Conservation (phyloP, 228 moss, liverwort and hornwort species). For the Sphagnum fallax region DNA sequence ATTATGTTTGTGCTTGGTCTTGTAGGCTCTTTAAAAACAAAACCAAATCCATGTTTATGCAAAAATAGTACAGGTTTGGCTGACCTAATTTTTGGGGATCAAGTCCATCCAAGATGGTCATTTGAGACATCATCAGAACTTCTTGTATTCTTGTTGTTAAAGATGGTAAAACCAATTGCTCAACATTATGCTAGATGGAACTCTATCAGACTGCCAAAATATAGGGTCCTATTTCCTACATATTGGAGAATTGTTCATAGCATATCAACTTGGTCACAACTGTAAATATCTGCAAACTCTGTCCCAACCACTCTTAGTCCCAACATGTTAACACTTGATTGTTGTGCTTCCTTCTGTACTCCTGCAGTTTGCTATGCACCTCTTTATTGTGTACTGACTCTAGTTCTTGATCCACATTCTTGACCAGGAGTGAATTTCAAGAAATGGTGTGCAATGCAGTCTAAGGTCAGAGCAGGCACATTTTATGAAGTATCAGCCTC, state of each 20-base stretch:
- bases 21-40: neutral
- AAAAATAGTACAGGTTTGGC: neutral
- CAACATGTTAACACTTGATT: too few relatives aligned
- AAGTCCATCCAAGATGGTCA: constrained; percentile 85
- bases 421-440: constrained; percentile 74
- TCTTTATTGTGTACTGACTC: neutral
- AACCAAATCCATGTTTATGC: neutral
- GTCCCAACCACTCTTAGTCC: too few relatives aligned
- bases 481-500: constrained; percentile 50
- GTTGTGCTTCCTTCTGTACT: too few relatives aligned
- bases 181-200: too few relatives aligned
- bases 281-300: too few relatives aligned
- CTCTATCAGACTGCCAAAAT: too few relatives aligned
- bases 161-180: constrained; percentile 39
- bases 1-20: too few relatives aligned
- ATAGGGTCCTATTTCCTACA: too few relatives aligned
- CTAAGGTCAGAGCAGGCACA: constrained; percentile 75
- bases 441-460: constrained; percentile 87
- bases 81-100: neutral
- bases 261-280: too few relatives aligned
- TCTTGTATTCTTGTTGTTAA: constrained; percentile 44
- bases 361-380: too few relatives aligned
- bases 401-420: constrained; percentile 14
- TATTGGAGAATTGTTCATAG: too few relatives aligned
- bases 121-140: constrained; percentile 50